Evolutionary conservation across 352 stramenopile genomes (phyloP).

Genomic region (Phytopythium montanum): DNA sequence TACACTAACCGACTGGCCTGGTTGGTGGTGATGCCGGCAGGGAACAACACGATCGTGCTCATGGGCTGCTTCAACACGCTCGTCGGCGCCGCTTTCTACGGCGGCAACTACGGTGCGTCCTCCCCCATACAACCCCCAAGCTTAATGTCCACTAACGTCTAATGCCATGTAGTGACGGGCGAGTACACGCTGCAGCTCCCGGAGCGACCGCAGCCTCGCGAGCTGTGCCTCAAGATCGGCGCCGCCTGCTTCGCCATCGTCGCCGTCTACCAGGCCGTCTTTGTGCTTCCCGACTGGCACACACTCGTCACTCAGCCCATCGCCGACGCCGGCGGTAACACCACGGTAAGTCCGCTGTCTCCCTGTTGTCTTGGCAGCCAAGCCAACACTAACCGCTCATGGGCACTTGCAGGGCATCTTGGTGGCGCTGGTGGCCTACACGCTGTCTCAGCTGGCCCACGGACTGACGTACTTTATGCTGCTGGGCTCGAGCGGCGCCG

Average conservation of each 20-base stretch:
- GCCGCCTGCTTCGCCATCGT: constrained; percentile 69
- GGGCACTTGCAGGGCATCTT: constrained; percentile 36
- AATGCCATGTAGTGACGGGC: constrained; percentile 36
- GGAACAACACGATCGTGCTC: constrained; percentile 64
- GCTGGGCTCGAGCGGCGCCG: constrained; percentile 70
- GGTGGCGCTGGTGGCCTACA: constrained; percentile 60
- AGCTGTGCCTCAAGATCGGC: constrained; percentile 81
- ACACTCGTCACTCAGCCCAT: constrained; percentile 74
- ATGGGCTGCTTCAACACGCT: constrained; percentile 86
- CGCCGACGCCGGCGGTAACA: constrained; percentile 64
- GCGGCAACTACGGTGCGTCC: constrained; percentile 56
- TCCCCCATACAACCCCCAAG: too few relatives aligned
- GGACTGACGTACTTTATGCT: constrained; percentile 86
- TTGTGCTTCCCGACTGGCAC: constrained; percentile 76
- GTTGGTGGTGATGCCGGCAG: constrained; percentile 4
- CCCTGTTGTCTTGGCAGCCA: neutral
- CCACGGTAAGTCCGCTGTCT: constrained; percentile 18
- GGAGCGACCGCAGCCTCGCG: constrained; percentile 64
- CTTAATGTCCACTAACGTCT: neutral
- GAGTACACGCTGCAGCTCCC: constrained; percentile 82
- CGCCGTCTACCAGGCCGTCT: constrained; percentile 72
- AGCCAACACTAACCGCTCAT: neutral
- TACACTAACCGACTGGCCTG: neutral
- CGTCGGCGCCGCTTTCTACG: constrained; percentile 78
- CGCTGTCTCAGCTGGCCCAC: constrained; percentile 75